Conservation (phyloP, 2,329 filamentous ascomycete species). For the Hypoxylon sp. region DNA sequence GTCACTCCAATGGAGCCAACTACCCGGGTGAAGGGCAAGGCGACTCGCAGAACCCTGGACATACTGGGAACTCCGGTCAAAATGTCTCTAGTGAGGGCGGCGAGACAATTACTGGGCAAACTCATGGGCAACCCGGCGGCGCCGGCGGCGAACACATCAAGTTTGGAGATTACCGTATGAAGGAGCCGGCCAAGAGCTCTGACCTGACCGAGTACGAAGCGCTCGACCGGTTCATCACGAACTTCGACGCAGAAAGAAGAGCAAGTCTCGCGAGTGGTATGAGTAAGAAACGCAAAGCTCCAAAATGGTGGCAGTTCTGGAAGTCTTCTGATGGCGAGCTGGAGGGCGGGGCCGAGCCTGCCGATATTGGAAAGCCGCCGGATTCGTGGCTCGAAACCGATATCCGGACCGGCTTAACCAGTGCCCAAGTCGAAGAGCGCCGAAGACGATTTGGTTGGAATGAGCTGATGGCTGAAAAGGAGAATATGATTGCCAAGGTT, state of each 20-base stretch:
- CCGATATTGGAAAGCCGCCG: conserved; percentile 63
- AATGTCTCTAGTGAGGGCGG: background rate
- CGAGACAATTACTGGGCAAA: background rate
- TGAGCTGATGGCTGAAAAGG: conserved; percentile 78
- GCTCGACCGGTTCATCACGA: conserved; percentile 55
- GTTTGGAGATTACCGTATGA: conserved; percentile 45
- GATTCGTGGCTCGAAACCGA: conserved; percentile 77
- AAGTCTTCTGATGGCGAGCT: conserved; percentile 56
- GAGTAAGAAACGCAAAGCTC: conserved; percentile 58
- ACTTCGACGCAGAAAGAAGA: conserved; percentile 50
- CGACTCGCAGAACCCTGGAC: background rate
- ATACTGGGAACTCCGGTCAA: conserved; percentile 2
- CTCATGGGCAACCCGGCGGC: background rate
- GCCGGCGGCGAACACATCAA: conserved; percentile 45
- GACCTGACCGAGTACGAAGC: conserved; percentile 54
- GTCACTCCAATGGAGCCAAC: conserved; percentile 34
- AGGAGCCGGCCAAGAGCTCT: conserved; percentile 39
- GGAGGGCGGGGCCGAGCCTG: conserved; percentile 56
- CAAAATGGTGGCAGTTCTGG: conserved; percentile 73
- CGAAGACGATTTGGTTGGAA: conserved; percentile 77
- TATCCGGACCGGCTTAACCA: conserved; percentile 72
- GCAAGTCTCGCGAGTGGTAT: conserved; percentile 45
- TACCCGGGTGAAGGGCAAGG: conserved; percentile 20
- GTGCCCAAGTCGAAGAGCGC: conserved; percentile 69
- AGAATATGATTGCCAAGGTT: conserved; percentile 79